Percentiles rank a stretch among this genome's conserved stretches.
phyloP scores from a whole-genome alignment of 495 filamentous ascomycete genomes.

The Schizothecium vesticola region DNA sequence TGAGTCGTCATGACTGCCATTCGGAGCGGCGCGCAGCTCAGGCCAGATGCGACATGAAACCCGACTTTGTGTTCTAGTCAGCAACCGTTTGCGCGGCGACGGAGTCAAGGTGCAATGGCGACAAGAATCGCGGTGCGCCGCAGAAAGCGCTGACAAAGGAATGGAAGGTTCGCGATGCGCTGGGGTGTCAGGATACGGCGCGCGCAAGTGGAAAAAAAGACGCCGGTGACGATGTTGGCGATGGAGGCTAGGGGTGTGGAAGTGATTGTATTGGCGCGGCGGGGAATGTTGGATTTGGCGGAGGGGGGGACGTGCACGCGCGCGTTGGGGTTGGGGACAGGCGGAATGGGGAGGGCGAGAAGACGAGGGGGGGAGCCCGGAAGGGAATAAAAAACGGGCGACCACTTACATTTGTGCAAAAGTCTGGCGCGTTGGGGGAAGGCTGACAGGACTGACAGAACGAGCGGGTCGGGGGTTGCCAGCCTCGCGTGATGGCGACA shows the following conservation, averaged over 20 bases:
- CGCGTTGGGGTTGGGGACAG: constrained; percentile 13
- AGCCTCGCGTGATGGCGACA: constrained; percentile 25
- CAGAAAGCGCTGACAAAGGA: not conserved
- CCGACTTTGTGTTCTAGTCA: not conserved
- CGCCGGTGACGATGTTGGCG: not conserved
- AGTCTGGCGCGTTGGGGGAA: constrained; percentile 13
- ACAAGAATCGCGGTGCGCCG: not conserved
- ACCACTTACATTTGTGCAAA: constrained; percentile 31
- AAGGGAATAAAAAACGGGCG: constrained; percentile 18
- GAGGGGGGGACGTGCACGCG: constrained; percentile 30
- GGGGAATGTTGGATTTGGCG: constrained; percentile 13
- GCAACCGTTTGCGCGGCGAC: constrained; percentile 1
- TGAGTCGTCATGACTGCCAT: constrained; percentile 55
- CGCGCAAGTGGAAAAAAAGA: not conserved
- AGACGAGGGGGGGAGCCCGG: constrained; percentile 13
- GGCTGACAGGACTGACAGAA: constrained; percentile 20
- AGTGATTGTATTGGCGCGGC: constrained; percentile 8
- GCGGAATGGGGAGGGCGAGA: constrained; percentile 16
- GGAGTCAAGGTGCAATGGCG: not conserved
- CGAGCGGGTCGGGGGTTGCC: constrained; percentile 16
- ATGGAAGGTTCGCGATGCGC: not conserved
- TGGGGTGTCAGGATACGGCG: not conserved
- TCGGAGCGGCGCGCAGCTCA: constrained; percentile 22
- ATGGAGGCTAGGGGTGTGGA: constrained; percentile 10
- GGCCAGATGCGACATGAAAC: constrained; percentile 31